These are phyloP conservation scores for Cinnamomum micranthum DNA, from an alignment of 164 flowering plant genomes.

Conservation along the genomic window DNA sequence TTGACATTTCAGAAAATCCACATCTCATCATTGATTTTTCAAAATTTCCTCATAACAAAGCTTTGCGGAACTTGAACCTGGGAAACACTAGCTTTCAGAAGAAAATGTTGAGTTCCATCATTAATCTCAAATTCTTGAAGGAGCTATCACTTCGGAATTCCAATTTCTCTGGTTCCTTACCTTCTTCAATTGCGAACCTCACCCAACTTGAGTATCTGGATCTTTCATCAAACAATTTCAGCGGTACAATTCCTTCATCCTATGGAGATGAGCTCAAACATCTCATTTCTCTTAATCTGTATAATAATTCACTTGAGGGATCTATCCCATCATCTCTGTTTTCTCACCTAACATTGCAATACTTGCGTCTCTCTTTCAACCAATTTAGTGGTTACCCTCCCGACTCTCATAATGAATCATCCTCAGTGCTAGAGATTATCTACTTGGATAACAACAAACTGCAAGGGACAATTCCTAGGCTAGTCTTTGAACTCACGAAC, in stretches of 20 bases:
- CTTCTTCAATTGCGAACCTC: not conserved
- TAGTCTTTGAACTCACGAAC: not conserved
- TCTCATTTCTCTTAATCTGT: not conserved
- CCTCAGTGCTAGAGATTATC: not conserved
- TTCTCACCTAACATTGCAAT: not conserved
- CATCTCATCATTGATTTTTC: constrained; percentile 29
- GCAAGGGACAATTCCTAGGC: constrained; percentile 1
- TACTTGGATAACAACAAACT: not conserved
- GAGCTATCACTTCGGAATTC: not conserved
- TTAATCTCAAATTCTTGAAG: not conserved
- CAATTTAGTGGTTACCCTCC: not conserved
- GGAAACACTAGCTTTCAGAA: not conserved
- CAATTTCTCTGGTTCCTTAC: not conserved
- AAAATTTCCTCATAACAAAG: constrained; percentile 1
- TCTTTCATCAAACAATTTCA: not conserved
- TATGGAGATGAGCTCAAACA: not conserved
- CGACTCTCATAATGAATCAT: not conserved
- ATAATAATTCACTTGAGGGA: not conserved
- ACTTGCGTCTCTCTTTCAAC: not conserved
- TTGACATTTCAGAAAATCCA: constrained; percentile 23
- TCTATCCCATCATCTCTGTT: not conserved
- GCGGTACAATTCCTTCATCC: not conserved
- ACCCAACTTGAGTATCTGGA: not conserved
- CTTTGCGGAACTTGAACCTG: not conserved
- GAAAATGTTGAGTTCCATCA: not conserved